Conservation (phyloP, 2,329 filamentous ascomycete genomes). For the Fusarium humuli region DNA sequence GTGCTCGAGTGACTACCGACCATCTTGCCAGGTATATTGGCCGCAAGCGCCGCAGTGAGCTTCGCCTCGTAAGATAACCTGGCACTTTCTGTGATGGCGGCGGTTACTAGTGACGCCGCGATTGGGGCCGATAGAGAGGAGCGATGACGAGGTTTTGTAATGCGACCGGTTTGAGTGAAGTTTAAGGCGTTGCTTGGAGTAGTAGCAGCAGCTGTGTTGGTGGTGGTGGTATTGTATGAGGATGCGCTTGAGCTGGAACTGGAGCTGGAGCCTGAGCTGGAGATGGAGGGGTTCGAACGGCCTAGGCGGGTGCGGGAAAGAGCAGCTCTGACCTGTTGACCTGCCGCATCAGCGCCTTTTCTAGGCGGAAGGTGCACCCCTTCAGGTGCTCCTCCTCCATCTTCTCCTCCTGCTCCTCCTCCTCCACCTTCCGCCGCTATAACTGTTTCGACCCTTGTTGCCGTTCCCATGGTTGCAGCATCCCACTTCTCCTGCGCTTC, state of each 20-base stretch:
- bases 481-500: constrained; percentile 43
- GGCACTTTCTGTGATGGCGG: constrained; percentile 39
- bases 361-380: constrained; percentile 37
- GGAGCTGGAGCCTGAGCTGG: constrained; percentile 15
- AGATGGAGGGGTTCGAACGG: constrained; percentile 38
- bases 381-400: constrained; percentile 12
- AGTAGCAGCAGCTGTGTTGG: constrained; percentile 1
- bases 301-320: constrained; percentile 36
- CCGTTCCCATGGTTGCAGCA: constrained; percentile 32
- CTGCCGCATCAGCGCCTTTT: constrained; percentile 39
- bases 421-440: constrained; percentile 30
- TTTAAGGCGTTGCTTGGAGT: constrained; percentile 12
- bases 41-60: constrained; percentile 34
- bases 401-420: constrained; percentile 22
- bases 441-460: constrained; percentile 34
- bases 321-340: constrained; percentile 37
- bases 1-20: constrained; percentile 28
- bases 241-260: constrained; percentile 24
- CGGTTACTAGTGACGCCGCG: constrained; percentile 36
- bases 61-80: constrained; percentile 39
- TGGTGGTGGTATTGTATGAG: constrained; percentile 31
- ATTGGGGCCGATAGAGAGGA: constrained; percentile 38
- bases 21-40: constrained; percentile 25
- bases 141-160: constrained; percentile 44
- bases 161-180: constrained; percentile 44